Evolutionary conservation across 164 flowering plant species (phyloP), one percentile per base, ranked within the genome.

Genomic region (Berberis thunbergii): DNA sequence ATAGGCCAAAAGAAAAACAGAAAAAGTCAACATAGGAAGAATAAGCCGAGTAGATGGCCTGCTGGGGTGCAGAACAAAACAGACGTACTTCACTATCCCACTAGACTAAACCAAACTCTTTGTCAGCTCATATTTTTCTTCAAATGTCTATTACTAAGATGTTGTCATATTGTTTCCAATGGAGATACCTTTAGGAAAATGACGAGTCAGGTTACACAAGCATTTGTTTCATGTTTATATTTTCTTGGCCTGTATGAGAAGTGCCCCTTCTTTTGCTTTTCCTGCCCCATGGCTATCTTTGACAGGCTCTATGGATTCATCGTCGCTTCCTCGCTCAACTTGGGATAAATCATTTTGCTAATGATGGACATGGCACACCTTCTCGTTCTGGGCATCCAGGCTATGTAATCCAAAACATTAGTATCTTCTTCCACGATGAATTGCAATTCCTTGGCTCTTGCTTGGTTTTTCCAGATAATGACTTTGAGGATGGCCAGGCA

Each of bases 291-390:
- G 26, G 12, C 59, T 44, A 40, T 70, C 41, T 49, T 7, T 52
- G 40, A 38, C 80, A 91, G 98, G 88, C 91, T 56, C 60, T 90
- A 26, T 93, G 98, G 98, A 81, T 90, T 73, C 91, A 93, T 72
- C 97, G 96, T 0, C 92, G 98, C 44, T 88, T 90, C 78, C 88
- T 93, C 64, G 81, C 91, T 48, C 63, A 77, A 7, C 70, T 60
- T 69, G 83, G 87, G 92, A 69, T 86, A 57, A 76, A 69, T 59
- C 79, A 82, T 69, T 71, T 87, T 41, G 62, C 67, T 41, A 9
- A 46, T 55, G 64, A 61, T 38, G 54, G 10, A 57, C 41, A 2
- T 61, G 64, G 65, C 45, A 48, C 7, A 12, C 45, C 73, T 2
- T 40, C 41, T 64, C 66, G 49, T 43, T 49, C 71, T 3, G 61